Base-by-base conservation (phyloP, 768 basidiomycete genomes). In the Naganishia randhawae region DNA sequence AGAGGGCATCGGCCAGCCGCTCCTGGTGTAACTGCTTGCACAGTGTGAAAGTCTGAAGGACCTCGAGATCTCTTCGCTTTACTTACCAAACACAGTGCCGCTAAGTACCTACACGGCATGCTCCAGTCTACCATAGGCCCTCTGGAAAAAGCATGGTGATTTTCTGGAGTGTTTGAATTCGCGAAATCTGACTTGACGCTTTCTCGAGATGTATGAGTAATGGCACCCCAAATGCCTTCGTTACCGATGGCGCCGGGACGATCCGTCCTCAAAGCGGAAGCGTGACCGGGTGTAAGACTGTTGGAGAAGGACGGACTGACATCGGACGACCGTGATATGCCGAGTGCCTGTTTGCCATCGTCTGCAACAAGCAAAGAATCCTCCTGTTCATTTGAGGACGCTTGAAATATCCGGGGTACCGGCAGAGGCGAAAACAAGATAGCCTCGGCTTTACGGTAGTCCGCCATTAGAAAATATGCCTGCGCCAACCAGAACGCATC, bases 401-500 rank as follows among this genome's bases (percentile, higher is more conserved):
- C 13, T 17, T 6, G 7, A 42, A 16, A 6, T 22, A 22, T 4
- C n/a, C n/a, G 11, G 3, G 45, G 3, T 48, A 13, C n/a, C 13
- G 4, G 45, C 1, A 95, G 91, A 0, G 91, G 90, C n/a, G 91
- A 85, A 1, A 88, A 92, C 52, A 99, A 85, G 31, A 99, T 83
- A 52, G 89, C 86, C 78, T 97, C 92, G 11, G 96, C 94, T 53
- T 94, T 90, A 9, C 92, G 88, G 80, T 95, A 98, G 69, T 96
- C 91, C 73, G 94, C 88, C 2, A 89, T 93, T 83, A 94, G 89
- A 79, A 98, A 99, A 80, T 93, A 92, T 0, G 90, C 92, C 79
- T 99, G 96, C 2, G 96, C 94, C 25, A 99, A 86, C 96, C 96
- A 99, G 81, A 99, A 98, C 14, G 93, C 96, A 80, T 99, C 96